Base-by-base conservation (phyloP, 352 stramenopile genomes). In the Paralagenidium karlingii region DNA sequence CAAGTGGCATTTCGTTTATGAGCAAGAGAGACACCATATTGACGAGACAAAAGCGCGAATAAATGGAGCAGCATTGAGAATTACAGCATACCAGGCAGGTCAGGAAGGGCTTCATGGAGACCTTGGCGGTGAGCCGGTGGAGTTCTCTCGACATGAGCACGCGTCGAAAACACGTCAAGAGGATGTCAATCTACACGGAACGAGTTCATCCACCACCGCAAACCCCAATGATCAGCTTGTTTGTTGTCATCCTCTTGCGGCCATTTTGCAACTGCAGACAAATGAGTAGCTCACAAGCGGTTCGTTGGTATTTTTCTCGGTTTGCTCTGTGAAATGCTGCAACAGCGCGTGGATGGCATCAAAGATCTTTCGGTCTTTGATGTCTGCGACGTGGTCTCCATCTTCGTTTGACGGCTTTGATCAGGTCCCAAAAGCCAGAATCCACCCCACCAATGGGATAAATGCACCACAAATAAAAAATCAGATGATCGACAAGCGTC, bases 351-450 rank as follows among this genome's bases (percentile, higher is more conserved):
- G 60, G 33, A 91, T 60, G 20, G 70, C 68, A 21, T 84, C 60
- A 32, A 85, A 86, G 29, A 91, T 61, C 34, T 68, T 73, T 18
- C 60, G 62, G 31, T 91, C 71, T 40, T 91, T 91, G 13, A 91
- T 56, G 33, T 86, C 68, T 3, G 34, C 24, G 8, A 82, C 45
- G 21, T 49, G 48, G 12, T 55, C 48, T 18, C 58, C 45, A 58
- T 32, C 25, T 36, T 55, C 32, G 45, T 27, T 38, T 74, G n/a
- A n/a, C n/a, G n/a, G n/a, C n/a, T n/a, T n/a, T n/a, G n/a, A n/a
- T n/a, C n/a, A n/a, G n/a, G n/a, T n/a, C n/a, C n/a, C n/a, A n/a
- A n/a, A 25, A 18, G 36, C 12, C 36, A 41, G 33, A 15, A 38
- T 48, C 40, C 0, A 47, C 27, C 10, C 49, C 30, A 8, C 16